These are phyloP conservation scores for Fusarium beomiforme DNA, from an alignment of 2,329 filamentous ascomycete species.

Conservation along the genomic window DNA sequence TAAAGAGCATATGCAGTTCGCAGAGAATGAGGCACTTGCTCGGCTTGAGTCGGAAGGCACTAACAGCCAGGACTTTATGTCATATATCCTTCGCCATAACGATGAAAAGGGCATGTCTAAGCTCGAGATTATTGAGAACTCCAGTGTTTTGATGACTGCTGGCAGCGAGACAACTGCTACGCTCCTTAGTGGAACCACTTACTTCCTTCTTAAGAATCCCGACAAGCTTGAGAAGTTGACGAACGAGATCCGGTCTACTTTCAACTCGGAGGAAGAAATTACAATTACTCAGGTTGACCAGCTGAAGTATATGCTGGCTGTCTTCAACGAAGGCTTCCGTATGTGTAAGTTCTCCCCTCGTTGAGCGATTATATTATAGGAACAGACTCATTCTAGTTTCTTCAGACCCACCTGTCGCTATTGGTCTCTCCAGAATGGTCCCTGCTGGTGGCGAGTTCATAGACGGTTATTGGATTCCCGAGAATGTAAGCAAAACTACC, in stretches of 20 bases:
- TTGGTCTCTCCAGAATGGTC: background rate
- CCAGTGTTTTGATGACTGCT: background rate
- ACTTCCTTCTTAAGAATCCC: background rate
- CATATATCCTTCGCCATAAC: slow-evolving; percentile 4
- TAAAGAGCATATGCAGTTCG: background rate
- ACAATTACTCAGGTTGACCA: background rate
- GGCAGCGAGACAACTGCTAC: slow-evolving; percentile 11
- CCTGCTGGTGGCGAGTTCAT: background rate
- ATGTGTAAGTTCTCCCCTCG: background rate
- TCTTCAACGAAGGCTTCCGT: background rate
- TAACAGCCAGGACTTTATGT: background rate
- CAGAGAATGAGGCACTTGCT: background rate
- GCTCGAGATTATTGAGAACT: slow-evolving; percentile 1
- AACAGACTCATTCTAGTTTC: background rate
- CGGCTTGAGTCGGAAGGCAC: background rate
- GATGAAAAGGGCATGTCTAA: slow-evolving; percentile 6
- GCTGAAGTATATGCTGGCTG: background rate
- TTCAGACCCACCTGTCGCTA: background rate
- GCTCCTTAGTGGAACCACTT: background rate
- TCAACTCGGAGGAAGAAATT: background rate
- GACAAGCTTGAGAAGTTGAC: background rate
- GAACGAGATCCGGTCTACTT: background rate
- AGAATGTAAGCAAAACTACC: background rate
- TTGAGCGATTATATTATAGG: too few species aligned
- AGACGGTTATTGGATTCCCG: background rate